phyloP scores from a whole-genome alignment of 148 eudicot species.

The Pharnaceum exiguum region DNA sequence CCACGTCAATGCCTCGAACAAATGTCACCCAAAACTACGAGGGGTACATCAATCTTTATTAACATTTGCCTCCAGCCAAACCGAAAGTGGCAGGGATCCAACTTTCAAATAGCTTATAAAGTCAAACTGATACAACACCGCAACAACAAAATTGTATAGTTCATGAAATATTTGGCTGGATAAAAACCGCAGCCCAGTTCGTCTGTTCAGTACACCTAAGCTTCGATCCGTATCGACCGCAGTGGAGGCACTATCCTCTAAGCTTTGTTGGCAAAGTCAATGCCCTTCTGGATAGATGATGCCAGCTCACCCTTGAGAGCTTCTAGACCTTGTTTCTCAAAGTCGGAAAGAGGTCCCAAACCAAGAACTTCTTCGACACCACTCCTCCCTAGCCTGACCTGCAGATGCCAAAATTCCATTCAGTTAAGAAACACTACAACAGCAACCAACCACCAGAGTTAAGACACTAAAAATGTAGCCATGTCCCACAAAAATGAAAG shows the following conservation, averaged over 20 bases:
- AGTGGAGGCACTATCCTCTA: not conserved
- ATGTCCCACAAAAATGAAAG: too few species aligned
- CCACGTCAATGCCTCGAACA: too few species aligned
- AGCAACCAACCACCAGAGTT: not conserved
- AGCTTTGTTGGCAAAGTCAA: conserved; percentile 50
- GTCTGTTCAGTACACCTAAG: not conserved
- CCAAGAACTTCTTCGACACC: conserved; percentile 88
- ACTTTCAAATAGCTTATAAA: not conserved
- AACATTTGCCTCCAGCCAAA: conserved; percentile 11
- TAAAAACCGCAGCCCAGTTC: not conserved
- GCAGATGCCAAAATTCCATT: conserved; percentile 16
- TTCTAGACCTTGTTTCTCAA: conserved; percentile 62
- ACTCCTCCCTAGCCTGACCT: conserved; percentile 92
- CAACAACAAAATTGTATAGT: conserved; percentile 17
- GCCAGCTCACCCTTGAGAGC: conserved; percentile 60
- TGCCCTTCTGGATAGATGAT: conserved; percentile 78
- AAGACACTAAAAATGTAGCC: not conserved
- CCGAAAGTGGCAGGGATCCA: not conserved
- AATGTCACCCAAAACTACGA: too few species aligned
- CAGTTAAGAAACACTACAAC: not conserved
- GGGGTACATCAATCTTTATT: conserved; percentile 11
- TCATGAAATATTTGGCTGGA: not conserved
- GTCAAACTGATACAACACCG: not conserved
- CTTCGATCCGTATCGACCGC: conserved; percentile 1
- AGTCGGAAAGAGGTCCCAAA: conserved; percentile 63